A percentile compares a stretch with the other conserved stretches of the same genome.
Evolutionary conservation across 192 early-diverging fungal genomes (phyloP).

Genomic region (Geosiphon pyriformis): DNA sequence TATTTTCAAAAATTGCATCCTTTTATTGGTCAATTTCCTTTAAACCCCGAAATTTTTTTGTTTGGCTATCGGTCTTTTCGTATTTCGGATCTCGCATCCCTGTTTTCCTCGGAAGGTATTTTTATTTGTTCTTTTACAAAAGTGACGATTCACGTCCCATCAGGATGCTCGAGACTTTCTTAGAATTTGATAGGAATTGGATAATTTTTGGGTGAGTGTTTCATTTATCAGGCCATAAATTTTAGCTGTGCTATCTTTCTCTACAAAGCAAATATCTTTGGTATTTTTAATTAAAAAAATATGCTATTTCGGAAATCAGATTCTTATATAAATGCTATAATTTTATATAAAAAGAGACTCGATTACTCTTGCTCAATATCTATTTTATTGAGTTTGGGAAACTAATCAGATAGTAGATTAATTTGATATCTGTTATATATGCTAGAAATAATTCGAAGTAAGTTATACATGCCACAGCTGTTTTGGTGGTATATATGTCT

Average conservation of each 20-base stretch:
- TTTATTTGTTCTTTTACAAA: slow-evolving; percentile 7
- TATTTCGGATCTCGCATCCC: too few species aligned
- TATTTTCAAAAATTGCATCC: too few species aligned
- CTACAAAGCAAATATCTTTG: slow-evolving; percentile 7
- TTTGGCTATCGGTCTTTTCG: too few species aligned
- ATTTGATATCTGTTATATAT: neutral
- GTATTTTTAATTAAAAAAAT: slow-evolving; percentile 23
- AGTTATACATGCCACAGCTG: neutral
- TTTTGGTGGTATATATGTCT: slow-evolving; percentile 8
- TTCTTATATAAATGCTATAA: slow-evolving; percentile 11
- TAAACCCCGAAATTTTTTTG: too few species aligned
- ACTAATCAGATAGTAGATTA: neutral
- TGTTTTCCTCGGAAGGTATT: too few species aligned
- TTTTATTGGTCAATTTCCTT: too few species aligned
- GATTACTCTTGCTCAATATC: neutral
- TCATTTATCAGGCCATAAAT: slow-evolving; percentile 8
- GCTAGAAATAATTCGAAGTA: neutral
- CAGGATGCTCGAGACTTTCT: neutral
- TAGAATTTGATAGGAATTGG: slow-evolving; percentile 3
- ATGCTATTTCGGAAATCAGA: neutral
- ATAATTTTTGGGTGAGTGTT: slow-evolving; percentile 9
- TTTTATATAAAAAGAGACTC: neutral
- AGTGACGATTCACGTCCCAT: slow-evolving; percentile 18
- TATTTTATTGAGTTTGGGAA: slow-evolving; percentile 1
- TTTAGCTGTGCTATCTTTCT: neutral